These are phyloP conservation scores for Tagetes erecta DNA, from an alignment of 129 eudicot genomes.

Conservation along the genomic window DNA sequence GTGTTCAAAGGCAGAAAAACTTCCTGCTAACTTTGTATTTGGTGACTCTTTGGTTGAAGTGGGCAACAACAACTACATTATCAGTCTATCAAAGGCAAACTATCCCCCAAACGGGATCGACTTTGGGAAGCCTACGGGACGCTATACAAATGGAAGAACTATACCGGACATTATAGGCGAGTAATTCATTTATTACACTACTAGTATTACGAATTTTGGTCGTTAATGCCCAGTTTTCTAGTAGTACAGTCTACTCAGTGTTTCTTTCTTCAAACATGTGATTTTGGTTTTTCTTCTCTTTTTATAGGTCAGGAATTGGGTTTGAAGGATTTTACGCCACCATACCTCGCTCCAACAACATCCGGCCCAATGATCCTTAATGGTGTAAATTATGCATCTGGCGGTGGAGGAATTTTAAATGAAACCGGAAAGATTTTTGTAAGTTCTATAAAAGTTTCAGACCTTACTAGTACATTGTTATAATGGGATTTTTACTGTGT, in stretches of 20 bases:
- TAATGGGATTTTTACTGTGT: no score
- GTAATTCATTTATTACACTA: conserved; percentile 15
- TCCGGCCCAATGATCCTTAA: conserved; percentile 47
- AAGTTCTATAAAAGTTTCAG: conserved; percentile 18
- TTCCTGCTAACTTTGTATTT: conserved; percentile 65
- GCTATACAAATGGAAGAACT: conserved; percentile 88
- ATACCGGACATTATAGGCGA: conserved; percentile 78
- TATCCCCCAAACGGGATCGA: conserved; percentile 80
- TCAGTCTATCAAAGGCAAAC: conserved; percentile 71
- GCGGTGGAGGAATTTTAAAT: conserved; percentile 90
- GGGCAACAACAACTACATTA: conserved; percentile 87
- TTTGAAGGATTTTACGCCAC: conserved; percentile 54
- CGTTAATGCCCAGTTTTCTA: no score
- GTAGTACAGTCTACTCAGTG: no score
- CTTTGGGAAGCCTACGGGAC: conserved; percentile 79
- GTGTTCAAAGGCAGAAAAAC: conserved; percentile 28
- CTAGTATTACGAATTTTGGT: no score
- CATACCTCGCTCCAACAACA: conserved; percentile 81
- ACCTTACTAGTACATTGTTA: no score
- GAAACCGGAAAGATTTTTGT: conserved; percentile 74
- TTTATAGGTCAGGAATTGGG: conserved; percentile 61
- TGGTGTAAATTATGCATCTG: conserved; percentile 95
- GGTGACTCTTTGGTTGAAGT: conserved; percentile 91
- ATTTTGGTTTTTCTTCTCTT: not conserved
- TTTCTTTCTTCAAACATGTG: no score